Base-by-base conservation (phyloP, 2,329 filamentous ascomycete genomes). In the Ramularia collo-cygni region DNA sequence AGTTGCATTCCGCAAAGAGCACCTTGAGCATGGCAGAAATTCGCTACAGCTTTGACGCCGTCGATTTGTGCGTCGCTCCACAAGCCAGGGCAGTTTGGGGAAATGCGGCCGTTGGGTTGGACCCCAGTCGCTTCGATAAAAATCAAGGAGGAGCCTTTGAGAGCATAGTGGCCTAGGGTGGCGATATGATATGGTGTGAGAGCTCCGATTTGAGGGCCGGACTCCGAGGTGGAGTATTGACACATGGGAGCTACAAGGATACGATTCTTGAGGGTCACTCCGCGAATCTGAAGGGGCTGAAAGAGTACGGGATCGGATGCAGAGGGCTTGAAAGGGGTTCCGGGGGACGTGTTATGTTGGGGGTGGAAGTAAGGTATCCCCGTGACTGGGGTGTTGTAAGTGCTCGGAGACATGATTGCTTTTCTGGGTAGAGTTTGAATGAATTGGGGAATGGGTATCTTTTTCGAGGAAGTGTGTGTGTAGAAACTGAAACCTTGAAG, bases 31-130 rank as follows among this genome's bases (percentile, higher is more conserved):
- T 93, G 86, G 2, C 82, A 75, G 46, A 87, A 90, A 44, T 92
- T 84, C 16, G 79, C 77, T 28, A 90, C 75, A 42, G 75, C 74
- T 59, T 74, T 76, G 42, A 93, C 66, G 0, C 82, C 81, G 47
- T 74, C 78, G 46, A 89, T 81, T 60, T 95, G 89, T 26, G 73
- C 77, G 60, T 95, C 88, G 43, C 81, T 71, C 89, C 88, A 95
- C 8, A 95, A 66, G 1, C 89, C 86, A 4, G 69, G 66, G 58
- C 89, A 85, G 59, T 89, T 72, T 1, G 86, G 85, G 2, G 83
- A 81, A 66, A 94, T 94, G 40, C 88, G 77, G 14, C 88, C 88
- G 51, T 89, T 81, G 5, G 85, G 66, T n/a, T 77, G 69, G 0
- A 94, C 83, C 18, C 79, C 71, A 0, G 83, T 86, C 26, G 87